Evolutionary conservation across 1,284 basidiomycete species (phyloP), one percentile per base, ranked within the genome.

Genomic region (Trametes polyzona): DNA sequence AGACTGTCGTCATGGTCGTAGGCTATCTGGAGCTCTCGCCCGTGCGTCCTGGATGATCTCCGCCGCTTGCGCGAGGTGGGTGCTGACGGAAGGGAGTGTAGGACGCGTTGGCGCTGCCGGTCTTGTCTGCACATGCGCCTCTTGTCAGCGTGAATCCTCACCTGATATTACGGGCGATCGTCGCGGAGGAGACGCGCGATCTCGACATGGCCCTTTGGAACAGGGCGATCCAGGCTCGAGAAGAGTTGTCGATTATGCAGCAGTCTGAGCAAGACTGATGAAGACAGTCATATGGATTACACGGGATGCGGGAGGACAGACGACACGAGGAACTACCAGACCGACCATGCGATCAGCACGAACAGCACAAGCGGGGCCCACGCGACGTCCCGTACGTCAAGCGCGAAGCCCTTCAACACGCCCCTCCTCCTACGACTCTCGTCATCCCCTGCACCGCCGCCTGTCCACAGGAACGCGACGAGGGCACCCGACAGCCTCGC

Each of bases 21-120:
- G 86, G 86, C 23, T 76, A 84, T 67, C 69, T 87, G 49, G 84
- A 87, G 64, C 67, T 67, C 30, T 67, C 69, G 52, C 65, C 73
- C 62, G 81, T 83, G 67, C 67, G 79, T 16, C 19, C 11, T 23
- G 9, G 29, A 2, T 36, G 6, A 24, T 17, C 14, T 10, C 29
- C 3, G 12, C 26, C 4, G 17, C 16, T 23, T 19, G 21, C 42
- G 36, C 24, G 36, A 8, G 14, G 7, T 27, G 33, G 11, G 16
- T 10, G 6, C 27, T 49, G 47, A 49, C 17, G 2, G 1, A 5
- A 36, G 14, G 17, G 17, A 12, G 17, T 12, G 33, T 26, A 67
- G 66, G 43, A 27, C 1, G 42, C 59, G 0, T 44, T 66, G 3
- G 47, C 63, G 5, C 36, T 63, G 1, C 62, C 63, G 1, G 47